Evolutionary conservation across 139 green algal genomes (phyloP), one percentile per base, ranked within the genome.

Genomic region (Spirogloea muscicola): DNA sequence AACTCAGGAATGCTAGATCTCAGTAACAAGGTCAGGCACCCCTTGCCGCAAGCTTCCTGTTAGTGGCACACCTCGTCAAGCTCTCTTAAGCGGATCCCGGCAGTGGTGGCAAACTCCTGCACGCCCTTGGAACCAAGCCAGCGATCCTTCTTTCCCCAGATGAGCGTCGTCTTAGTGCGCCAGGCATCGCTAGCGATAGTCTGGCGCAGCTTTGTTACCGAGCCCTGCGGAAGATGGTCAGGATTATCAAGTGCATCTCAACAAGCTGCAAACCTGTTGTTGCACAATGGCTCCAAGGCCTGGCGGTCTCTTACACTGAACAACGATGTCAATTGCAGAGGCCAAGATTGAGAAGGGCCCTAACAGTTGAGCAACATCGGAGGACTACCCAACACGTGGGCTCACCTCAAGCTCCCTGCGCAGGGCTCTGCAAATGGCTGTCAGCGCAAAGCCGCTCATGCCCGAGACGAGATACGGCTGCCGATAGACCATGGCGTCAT

Each of bases 401-500:
- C 67, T 38, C n/a, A 76, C 67, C 67, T 76, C 66, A 34, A 76
- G 67, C 25, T 68, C 38, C 49, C 66, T 76, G 21, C 72, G 42
- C 13, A 78, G 63, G 2, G 70, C 55, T 33, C 70, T 13, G 0
- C 25, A 40, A 39, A 71, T 33, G 33, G 70, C 37, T 13, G 70
- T 71, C 2, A 78, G 70, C 0, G 70, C 70, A 36, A 78, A 78
- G 2, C 70, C 70, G 18, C 57, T 4, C 25, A 57, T 74, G 7
- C 70, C 70, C 21, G 27, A 40, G 5, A 7, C 16, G 5, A 78
- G 70, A 58, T 78, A 78, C 1, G 70, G 58, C 3, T 43, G 59
- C 21, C 69, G 9, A 57, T 71, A 78, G 34, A 78, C 55, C 69
- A 78, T 78, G 36, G 69, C 69, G 61, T 71, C 69, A 55, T 78